Conservation (phyloP, 129 eudicot genomes). For the Flaveria ramosissima region DNA sequence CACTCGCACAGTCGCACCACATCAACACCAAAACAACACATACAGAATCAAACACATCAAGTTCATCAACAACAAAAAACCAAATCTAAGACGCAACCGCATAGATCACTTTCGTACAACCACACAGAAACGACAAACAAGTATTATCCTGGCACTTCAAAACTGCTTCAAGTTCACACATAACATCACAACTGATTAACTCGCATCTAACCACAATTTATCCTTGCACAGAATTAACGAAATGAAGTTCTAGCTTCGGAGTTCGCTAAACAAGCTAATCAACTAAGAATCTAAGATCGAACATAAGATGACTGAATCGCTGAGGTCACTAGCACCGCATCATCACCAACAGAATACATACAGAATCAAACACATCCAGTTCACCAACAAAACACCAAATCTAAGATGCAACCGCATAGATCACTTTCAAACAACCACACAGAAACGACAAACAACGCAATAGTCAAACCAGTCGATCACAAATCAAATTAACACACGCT, state of each 20-base stretch:
- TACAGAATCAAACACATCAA: slow-evolving; percentile 22
- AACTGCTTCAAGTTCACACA: slow-evolving; percentile 5
- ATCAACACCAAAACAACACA: slow-evolving; percentile 14
- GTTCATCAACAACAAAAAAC: slow-evolving; percentile 20
- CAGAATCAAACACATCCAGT: slow-evolving; percentile 20
- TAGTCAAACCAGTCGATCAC: slow-evolving; percentile 25
- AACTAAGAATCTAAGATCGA: not conserved
- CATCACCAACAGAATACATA: slow-evolving; percentile 18
- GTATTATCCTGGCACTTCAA: not conserved
- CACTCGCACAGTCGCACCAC: slow-evolving; percentile 18
- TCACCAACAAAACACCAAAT: slow-evolving; percentile 14
- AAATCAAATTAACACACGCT: slow-evolving; percentile 10
- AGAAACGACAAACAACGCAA: not conserved
- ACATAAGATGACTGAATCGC: not conserved
- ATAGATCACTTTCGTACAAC: slow-evolving; percentile 7
- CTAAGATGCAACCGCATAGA: slow-evolving; percentile 8
- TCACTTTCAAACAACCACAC: not conserved
- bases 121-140: not conserved
- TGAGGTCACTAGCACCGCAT: slow-evolving; percentile 15
- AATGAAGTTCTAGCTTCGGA: no score
- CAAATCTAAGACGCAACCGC: slow-evolving; percentile 1
- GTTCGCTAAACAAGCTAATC: not conserved
- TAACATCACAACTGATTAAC: not conserved
- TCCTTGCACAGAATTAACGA: no score
- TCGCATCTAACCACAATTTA: no score